phyloP scores from a whole-genome alignment of 805 yeast genomes.

The Jamesozyma rosinii region DNA sequence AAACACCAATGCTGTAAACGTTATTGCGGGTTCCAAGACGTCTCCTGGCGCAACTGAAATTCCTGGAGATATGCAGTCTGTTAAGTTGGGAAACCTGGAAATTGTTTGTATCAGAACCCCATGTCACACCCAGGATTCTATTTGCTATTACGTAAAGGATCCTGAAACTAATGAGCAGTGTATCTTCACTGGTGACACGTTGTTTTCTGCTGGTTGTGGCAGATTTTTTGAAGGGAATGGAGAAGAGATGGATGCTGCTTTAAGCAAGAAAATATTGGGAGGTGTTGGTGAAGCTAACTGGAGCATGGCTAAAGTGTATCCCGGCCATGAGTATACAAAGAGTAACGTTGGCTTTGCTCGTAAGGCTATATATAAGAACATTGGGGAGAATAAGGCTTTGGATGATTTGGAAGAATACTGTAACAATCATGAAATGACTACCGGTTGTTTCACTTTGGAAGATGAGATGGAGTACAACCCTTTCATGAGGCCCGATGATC shows the following conservation, averaged over 20 bases:
- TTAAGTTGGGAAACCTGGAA: slow-evolving; percentile 35
- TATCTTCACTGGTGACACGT: slow-evolving; percentile 92
- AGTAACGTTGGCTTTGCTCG: slow-evolving; percentile 72
- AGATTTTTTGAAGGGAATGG: slow-evolving; percentile 91
- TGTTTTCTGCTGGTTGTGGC: slow-evolving; percentile 92
- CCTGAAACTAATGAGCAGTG: slow-evolving; percentile 50
- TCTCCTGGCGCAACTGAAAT: slow-evolving; percentile 59
- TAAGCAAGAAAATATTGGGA: slow-evolving; percentile 58
- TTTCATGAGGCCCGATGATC: slow-evolving; percentile 71
- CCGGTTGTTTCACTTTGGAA: slow-evolving; percentile 75
- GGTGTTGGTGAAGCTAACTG: slow-evolving; percentile 33
- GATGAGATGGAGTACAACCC: slow-evolving; percentile 84
- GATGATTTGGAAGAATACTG: slow-evolving; percentile 44
- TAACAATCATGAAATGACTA: slow-evolving; percentile 54
- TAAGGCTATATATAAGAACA: slow-evolving; percentile 43
- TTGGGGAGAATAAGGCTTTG: slow-evolving; percentile 38
- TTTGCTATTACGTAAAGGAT: slow-evolving; percentile 75
- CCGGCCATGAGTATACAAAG: slow-evolving; percentile 94
- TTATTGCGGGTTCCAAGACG: slow-evolving; percentile 63
- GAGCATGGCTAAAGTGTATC: slow-evolving; percentile 55
- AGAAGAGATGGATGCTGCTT: slow-evolving; percentile 63
- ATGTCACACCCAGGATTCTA: slow-evolving; percentile 94
- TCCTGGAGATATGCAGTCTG: slow-evolving; percentile 55
- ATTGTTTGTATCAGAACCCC: slow-evolving; percentile 89
- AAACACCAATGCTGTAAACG: slow-evolving; percentile 40